Evolutionary conservation across 1,139 yeast genomes (phyloP), one percentile per base, ranked within the genome.

Genomic region (Pichia sp.): DNA sequence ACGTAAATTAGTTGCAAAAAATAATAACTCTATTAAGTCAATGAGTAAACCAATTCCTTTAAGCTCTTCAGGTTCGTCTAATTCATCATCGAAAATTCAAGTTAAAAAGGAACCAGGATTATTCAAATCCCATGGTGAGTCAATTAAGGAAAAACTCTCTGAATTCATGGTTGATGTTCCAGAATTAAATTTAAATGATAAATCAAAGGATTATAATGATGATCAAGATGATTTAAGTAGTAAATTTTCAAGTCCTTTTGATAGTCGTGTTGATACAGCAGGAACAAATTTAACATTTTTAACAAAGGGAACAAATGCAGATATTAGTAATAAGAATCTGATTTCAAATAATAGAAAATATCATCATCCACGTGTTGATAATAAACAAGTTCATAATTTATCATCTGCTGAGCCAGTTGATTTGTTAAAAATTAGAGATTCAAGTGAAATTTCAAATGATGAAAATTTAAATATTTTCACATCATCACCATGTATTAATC

Each of bases 161-260:
- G 53, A 53, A 7, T 53, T 42, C 19, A 48, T 50, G 49, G 8
- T 53, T 33, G 46, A 53, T 36, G 44, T 50, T 9, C 56, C 56
- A 7, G 52, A 53, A 19, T 25, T 53, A 8, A 22, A 34, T 14
- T 22, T 25, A 22, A 25, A 39, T 2, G 13, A 39, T 6, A 14
- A 25, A 22, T 9, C 7, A 22, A 39, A 6, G 13, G 18, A 22
- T 13, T 5, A 46, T 13, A 33, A 47, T 30, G 44, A 42, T 34
- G 33, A 44, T 7, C 18, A 29, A 38, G 49, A 38, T 30, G 39
- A 43, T 16, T 43, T 48, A 13, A 51, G 50, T 27, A 51, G 49
- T 44, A 51, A 44, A 22, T 45, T 51, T 31, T 53, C 56, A 16
- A 53, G 54, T 45, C 54, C 54, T 5, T 51, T 53, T 19, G 47